These are phyloP conservation scores for Tuber aestivum DNA, from an alignment of 495 filamentous ascomycete species.

Conservation along the genomic window DNA sequence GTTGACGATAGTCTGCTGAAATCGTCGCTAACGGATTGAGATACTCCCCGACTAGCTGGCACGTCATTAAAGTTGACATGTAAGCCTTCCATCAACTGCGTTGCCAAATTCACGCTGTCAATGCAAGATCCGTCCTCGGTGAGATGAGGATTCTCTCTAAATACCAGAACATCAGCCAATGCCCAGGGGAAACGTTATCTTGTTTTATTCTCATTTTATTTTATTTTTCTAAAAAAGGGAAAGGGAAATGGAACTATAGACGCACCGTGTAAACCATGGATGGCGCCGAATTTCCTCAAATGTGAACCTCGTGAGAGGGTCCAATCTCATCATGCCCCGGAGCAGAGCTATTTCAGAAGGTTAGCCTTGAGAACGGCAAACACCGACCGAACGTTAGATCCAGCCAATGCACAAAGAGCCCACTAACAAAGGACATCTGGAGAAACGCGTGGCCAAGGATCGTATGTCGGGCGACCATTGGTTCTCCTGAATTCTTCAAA, in stretches of 20 bases:
- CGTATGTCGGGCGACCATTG: constrained; percentile 71
- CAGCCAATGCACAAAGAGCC: constrained; percentile 2
- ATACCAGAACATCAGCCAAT: background rate
- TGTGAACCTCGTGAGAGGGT: constrained; percentile 68
- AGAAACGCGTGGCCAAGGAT: constrained; percentile 78
- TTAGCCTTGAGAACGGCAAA: background rate
- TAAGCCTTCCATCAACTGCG: constrained; percentile 87
- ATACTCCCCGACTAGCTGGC: constrained; percentile 77
- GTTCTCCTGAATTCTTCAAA: constrained; percentile 77
- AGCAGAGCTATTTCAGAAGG: constrained; percentile 54
- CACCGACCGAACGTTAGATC: background rate
- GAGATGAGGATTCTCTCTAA: constrained; percentile 67
- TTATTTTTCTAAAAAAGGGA: constrained; percentile 6
- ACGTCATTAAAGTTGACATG: constrained; percentile 76
- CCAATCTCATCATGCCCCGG: constrained; percentile 85
- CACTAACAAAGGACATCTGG: constrained; percentile 57
- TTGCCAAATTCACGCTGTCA: constrained; percentile 76
- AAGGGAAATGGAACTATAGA: background rate
- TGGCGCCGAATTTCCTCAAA: constrained; percentile 84
- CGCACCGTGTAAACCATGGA: constrained; percentile 73
- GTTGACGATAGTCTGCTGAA: constrained; percentile 62
- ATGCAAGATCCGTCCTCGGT: constrained; percentile 65
- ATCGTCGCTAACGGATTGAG: constrained; percentile 47
- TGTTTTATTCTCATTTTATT: constrained; percentile 16
- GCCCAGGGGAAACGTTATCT: background rate